Percentiles rank a stretch among this genome's conserved stretches.
phyloP scores from a whole-genome alignment of 2,329 filamentous ascomycete genomes.

The Talaromyces sp. region DNA sequence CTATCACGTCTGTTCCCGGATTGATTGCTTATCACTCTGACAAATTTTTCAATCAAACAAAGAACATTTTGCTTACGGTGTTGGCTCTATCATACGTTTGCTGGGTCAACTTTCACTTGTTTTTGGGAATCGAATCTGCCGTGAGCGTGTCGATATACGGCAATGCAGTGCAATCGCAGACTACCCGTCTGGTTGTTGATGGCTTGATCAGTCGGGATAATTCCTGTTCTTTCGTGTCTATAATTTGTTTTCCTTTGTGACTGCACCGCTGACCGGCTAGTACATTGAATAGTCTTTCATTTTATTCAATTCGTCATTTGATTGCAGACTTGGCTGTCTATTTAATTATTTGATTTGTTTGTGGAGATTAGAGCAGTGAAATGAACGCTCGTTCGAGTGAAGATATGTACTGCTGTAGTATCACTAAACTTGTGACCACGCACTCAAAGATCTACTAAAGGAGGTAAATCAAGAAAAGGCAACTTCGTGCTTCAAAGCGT shows the following conservation, averaged over 20 bases:
- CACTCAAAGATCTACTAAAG: background rate
- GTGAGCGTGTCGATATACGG: slow-evolving; percentile 4
- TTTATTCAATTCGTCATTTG: slow-evolving; percentile 2
- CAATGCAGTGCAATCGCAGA: background rate
- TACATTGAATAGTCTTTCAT: background rate
- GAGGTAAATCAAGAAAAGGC: background rate
- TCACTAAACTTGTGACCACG: background rate
- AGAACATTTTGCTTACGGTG: slow-evolving; percentile 6
- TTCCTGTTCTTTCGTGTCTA: slow-evolving; percentile 13
- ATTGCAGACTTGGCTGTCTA: slow-evolving; percentile 11
- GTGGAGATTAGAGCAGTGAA: slow-evolving; percentile 3
- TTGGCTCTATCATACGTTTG: background rate
- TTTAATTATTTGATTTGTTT: slow-evolving; percentile 14
- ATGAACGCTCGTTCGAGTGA: background rate
- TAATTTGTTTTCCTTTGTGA: slow-evolving; percentile 15
- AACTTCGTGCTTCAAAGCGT: background rate
- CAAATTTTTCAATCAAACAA: slow-evolving; percentile 2
- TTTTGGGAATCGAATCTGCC: background rate
- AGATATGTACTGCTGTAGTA: background rate
- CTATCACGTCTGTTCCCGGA: slow-evolving; percentile 7
- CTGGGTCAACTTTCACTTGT: background rate
- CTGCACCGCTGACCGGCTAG: slow-evolving; percentile 3
- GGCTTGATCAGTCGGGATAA: background rate
- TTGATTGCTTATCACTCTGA: slow-evolving; percentile 7
- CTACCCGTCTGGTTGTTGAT: slow-evolving; percentile 1